Evolutionary conservation across 352 stramenopile species (phyloP).

Genomic region (Phytopythium oedochilum): DNA sequence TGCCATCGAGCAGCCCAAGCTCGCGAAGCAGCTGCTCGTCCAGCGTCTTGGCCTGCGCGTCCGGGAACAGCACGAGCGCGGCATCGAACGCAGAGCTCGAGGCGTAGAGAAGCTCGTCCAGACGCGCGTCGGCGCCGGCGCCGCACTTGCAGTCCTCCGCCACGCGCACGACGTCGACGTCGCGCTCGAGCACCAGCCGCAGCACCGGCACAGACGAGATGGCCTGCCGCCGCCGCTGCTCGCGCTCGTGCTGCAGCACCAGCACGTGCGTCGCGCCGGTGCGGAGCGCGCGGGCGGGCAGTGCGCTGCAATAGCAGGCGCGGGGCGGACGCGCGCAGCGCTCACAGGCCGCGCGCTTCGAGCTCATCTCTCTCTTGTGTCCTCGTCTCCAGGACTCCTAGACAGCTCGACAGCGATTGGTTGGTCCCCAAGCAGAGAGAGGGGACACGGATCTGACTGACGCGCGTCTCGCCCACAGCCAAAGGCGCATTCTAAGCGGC

Average conservation of each 20-base stretch:
- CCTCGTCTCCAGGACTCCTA: too few species aligned
- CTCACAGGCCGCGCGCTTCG: conserved; percentile 27
- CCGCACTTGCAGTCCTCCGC: conserved; percentile 21
- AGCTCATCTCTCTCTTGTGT: too few species aligned
- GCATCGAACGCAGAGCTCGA: conserved; percentile 4
- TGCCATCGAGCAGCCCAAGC: background rate
- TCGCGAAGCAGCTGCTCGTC: conserved; percentile 2
- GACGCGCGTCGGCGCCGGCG: conserved; percentile 9
- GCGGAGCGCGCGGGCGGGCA: conserved; percentile 21
- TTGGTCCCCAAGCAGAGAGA: too few species aligned
- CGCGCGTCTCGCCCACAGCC: too few species aligned
- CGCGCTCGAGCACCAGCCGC: conserved; percentile 28
- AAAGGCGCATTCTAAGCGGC: too few species aligned
- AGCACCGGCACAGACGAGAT: conserved; percentile 72
- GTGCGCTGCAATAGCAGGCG: conserved; percentile 54
- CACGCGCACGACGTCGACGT: conserved; percentile 33
- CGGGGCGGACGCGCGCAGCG: conserved; percentile 36
- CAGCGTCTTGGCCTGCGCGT: conserved; percentile 29
- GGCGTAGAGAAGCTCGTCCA: conserved; percentile 32
- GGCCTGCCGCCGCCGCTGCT: conserved; percentile 42
- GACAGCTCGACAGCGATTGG: too few species aligned
- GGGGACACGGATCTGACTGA: too few species aligned
- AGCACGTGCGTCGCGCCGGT: conserved; percentile 39
- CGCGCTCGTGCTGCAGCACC: conserved; percentile 57
- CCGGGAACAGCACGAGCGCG: conserved; percentile 39